Conservation (phyloP, 495 filamentous ascomycete genomes). For the Lasiosphaeria ovina region DNA sequence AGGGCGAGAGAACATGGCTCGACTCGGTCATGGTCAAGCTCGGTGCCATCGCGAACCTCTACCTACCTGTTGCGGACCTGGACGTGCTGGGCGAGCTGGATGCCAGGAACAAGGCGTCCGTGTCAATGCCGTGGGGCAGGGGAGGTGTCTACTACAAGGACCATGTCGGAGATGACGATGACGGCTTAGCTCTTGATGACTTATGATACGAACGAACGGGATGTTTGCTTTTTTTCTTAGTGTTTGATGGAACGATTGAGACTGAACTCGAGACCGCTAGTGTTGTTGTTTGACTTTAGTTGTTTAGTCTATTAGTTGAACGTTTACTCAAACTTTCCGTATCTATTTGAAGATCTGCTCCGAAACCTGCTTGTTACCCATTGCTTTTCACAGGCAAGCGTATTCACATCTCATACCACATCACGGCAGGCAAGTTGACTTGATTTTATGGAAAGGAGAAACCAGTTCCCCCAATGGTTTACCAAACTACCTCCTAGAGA, state of each 20-base stretch:
- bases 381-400: too few species aligned
- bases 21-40: slow-evolving; percentile 8
- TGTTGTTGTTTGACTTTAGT: too few species aligned
- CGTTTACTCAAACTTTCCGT: too few species aligned
- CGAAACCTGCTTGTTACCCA: too few species aligned
- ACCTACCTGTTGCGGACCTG: slow-evolving; percentile 16
- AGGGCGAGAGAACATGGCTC: background rate
- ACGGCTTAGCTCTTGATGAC: slow-evolving; percentile 13
- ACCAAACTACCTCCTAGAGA: too few species aligned
- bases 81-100: slow-evolving; percentile 9
- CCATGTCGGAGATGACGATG: background rate
- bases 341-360: too few species aligned
- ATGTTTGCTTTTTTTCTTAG: background rate
- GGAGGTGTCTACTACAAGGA: background rate
- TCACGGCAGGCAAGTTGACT: too few species aligned
- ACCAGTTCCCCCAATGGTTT: too few species aligned
- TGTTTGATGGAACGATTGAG: background rate
- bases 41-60: slow-evolving; percentile 15
- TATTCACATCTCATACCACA: too few species aligned
- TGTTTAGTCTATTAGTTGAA: too few species aligned
- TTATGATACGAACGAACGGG: slow-evolving; percentile 4
- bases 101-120: background rate
- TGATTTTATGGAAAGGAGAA: too few species aligned
- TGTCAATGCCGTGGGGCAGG: background rate
- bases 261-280: too few species aligned